These are phyloP conservation scores for Sporothrix phasma DNA, from an alignment of 2,329 filamentous ascomycete species.

Conservation along the genomic window DNA sequence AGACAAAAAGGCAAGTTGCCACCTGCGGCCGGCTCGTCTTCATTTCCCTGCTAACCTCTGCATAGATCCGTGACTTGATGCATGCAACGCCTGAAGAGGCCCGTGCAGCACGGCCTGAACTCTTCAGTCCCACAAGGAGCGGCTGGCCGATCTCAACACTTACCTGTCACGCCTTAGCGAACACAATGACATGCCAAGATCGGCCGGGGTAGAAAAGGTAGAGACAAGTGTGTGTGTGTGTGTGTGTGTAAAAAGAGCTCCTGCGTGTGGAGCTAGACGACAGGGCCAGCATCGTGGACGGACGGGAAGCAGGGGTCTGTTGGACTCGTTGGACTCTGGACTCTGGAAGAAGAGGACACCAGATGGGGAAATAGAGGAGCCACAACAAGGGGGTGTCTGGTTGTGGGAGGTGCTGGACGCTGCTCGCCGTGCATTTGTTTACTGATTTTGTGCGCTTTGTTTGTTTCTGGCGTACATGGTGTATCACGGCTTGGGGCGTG, in stretches of 20 bases:
- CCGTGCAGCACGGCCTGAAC: constrained; percentile 50
- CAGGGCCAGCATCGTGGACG: not conserved
- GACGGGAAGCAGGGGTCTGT: not conserved
- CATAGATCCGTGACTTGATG: constrained; percentile 62
- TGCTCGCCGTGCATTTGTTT: not conserved
- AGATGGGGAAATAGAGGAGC: not conserved
- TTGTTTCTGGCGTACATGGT: not conserved
- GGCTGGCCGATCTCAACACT: constrained; percentile 89
- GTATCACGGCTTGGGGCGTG: not conserved
- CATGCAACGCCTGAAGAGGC: constrained; percentile 43
- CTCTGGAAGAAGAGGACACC: not conserved
- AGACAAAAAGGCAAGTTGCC: constrained; percentile 59
- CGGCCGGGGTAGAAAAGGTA: constrained; percentile 47
- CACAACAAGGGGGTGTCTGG: not conserved
- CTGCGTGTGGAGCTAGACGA: not conserved
- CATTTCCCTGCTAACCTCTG: constrained; percentile 31
- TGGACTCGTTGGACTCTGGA: not conserved
- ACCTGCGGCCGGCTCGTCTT: not conserved
- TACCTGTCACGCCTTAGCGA: constrained; percentile 88
- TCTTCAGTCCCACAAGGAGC: constrained; percentile 91
- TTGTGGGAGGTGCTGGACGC: too few relatives aligned
- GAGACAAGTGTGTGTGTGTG: too few relatives aligned
- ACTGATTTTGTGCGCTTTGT: not conserved
- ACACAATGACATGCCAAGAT: constrained; percentile 90
- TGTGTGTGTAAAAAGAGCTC: not conserved